Percentiles rank a stretch among this genome's conserved stretches.
Conservation (phyloP, 2,329 filamentous ascomycete species). For the Pestalotiopsis sp. region DNA sequence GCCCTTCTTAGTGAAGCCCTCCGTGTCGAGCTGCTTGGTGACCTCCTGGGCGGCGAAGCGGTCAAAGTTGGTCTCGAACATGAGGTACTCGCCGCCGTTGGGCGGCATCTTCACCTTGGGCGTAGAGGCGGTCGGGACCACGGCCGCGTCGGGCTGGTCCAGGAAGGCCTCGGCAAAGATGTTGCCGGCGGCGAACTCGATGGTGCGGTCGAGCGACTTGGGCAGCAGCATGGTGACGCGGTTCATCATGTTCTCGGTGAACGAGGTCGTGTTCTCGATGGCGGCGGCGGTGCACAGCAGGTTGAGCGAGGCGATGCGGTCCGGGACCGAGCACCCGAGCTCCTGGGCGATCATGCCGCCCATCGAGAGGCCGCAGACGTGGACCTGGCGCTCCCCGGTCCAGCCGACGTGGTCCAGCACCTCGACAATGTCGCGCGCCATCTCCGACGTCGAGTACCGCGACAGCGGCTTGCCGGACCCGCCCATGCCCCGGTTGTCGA, state of each 20-base stretch:
- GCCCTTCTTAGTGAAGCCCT: slow-evolving; percentile 64
- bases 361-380: slow-evolving; percentile 80
- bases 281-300: slow-evolving; percentile 64
- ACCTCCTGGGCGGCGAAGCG: slow-evolving; percentile 82
- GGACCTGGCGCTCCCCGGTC: slow-evolving; percentile 53
- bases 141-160: slow-evolving; percentile 58
- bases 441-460: slow-evolving; percentile 81
- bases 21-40: slow-evolving; percentile 65
- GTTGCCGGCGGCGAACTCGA: slow-evolving; percentile 65
- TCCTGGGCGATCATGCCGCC: slow-evolving; percentile 94
- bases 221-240: slow-evolving; percentile 65
- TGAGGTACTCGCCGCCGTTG: slow-evolving; percentile 39
- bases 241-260: slow-evolving; percentile 65
- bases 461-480: slow-evolving; percentile 75
- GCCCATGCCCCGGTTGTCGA: slow-evolving; percentile 87
- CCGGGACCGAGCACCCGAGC: slow-evolving; percentile 58
- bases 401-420: slow-evolving; percentile 68
- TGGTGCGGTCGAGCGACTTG: slow-evolving; percentile 67
- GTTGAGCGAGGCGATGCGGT: slow-evolving; percentile 56
- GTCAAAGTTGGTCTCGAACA: slow-evolving; percentile 77
- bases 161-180: slow-evolving; percentile 72
- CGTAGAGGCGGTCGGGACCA: slow-evolving; percentile 45
- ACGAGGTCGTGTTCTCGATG: slow-evolving; percentile 64
- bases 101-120: slow-evolving; percentile 40
- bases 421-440: slow-evolving; percentile 79